Evolutionary conservation across 139 green algal genomes (phyloP).

Genomic region (Micractinium sp.): DNA sequence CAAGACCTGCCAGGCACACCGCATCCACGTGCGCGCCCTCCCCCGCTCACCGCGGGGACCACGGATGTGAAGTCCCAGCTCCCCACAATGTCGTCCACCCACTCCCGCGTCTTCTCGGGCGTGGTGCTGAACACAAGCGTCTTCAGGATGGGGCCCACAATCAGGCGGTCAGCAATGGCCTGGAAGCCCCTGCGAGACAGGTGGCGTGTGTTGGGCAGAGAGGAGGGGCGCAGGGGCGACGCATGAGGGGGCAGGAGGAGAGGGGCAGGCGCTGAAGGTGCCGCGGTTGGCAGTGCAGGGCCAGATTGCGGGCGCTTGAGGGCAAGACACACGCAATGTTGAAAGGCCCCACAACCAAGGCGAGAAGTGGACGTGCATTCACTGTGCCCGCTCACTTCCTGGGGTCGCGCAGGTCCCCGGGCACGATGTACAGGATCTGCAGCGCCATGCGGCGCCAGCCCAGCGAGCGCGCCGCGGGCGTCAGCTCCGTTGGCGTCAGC

Average conservation of each 20-base stretch:
- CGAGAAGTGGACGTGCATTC: too few species aligned
- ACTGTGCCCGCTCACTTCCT: constrained; percentile 10
- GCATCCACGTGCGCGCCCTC: neutral
- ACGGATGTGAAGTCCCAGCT: constrained; percentile 88
- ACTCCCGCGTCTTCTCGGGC: constrained; percentile 51
- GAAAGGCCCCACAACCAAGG: too few species aligned
- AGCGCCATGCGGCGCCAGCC: constrained; percentile 93
- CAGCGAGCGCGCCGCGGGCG: constrained; percentile 41
- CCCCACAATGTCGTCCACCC: constrained; percentile 81
- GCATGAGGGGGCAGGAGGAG: neutral
- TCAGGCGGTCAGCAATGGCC: constrained; percentile 73
- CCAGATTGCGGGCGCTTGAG: neutral
- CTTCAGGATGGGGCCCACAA: constrained; percentile 90
- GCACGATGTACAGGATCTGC: constrained; percentile 93
- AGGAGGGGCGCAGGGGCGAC: neutral
- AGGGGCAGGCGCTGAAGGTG: neutral
- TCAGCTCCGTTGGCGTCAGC: constrained; percentile 46
- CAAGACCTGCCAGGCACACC: neutral
- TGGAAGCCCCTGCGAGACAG: constrained; percentile 55
- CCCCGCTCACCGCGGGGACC: constrained; percentile 72
- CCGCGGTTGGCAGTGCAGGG: too few species aligned
- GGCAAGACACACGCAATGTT: neutral
- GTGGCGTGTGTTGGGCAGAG: neutral
- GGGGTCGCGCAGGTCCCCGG: constrained; percentile 78
- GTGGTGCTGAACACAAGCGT: constrained; percentile 90